Conservation (phyloP, 352 stramenopile species). For the Pythium rishiriense region DNA sequence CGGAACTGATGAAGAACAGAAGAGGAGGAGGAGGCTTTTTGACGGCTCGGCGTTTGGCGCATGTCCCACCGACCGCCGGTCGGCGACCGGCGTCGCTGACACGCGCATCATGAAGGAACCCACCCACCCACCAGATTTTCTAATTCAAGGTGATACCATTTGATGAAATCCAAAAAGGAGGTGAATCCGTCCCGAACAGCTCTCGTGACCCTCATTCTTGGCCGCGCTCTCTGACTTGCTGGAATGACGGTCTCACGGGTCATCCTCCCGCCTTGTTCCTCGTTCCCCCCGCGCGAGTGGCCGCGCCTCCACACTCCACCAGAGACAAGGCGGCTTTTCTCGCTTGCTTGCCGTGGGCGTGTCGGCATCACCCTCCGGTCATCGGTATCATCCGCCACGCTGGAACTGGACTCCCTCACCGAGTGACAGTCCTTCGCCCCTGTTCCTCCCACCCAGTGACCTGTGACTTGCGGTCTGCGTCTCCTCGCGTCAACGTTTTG, state of each 20-base stretch:
- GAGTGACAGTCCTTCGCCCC: not conserved
- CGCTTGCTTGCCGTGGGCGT: not conserved
- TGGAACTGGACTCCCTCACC: not conserved
- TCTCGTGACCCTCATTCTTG: not conserved
- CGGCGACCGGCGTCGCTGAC: constrained; percentile 3
- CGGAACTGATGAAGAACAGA: too few species aligned
- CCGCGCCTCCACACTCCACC: not conserved
- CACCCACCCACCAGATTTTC: not conserved
- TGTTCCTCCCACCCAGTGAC: not conserved
- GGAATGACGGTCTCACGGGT: not conserved
- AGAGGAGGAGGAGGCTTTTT: too few species aligned
- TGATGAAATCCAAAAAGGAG: not conserved
- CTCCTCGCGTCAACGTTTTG: not conserved
- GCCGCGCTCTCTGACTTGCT: not conserved
- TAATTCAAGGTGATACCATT: not conserved
- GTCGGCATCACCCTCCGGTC: not conserved
- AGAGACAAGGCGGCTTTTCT: not conserved
- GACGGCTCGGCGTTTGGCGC: not conserved
- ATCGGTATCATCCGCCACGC: not conserved
- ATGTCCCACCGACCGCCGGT: too few species aligned
- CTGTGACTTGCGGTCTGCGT: not conserved
- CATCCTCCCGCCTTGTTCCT: not conserved
- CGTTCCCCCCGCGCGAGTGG: not conserved
- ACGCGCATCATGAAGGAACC: not conserved
- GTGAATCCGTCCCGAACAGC: not conserved